Evolutionary conservation across 164 flowering plant species (phyloP), one percentile per base, ranked within the genome.

Genomic region (Magnolia officinalis): DNA sequence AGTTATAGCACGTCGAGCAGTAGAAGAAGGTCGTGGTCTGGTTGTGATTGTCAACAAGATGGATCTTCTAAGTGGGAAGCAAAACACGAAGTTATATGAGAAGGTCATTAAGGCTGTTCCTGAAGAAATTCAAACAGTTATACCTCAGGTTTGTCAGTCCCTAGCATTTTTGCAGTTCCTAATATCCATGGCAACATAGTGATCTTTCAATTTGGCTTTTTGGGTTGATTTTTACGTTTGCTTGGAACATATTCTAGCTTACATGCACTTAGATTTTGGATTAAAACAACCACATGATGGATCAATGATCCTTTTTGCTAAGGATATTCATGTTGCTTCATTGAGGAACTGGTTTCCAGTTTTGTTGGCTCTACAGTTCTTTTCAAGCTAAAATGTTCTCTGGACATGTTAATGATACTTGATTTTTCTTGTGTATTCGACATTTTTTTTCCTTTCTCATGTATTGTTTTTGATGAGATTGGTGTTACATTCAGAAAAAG

Each of bases 1-100:
- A 63, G 93, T 89, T 51, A 92, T 96, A 83, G 98, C 98, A 52
- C 89, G 99, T 83, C 88, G 85, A 73, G 97, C 99, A 37, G 90
- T 96, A 37, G 99, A 92, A 82, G 99, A 94, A 87, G 99, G 99
- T 29, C 92, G 99, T 68, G 97, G 95, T 63, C 83, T 96, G 86
- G 89, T 96, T 50, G 90, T 96, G 50, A 82, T 96, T 78, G 97
- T 91, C 82, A 96, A 94, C 88, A 94, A 96, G 88, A 92, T 96
- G 95, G 98, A 96, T 85, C 92, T 91, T 77, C 82, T 96, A 66
- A 86, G 82, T 76, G 94, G 95, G 66, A 88, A 79, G 76, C 64
- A 83, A 23, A 88, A 89, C 73, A 67, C 85, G 6, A 77, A 78
- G 67, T 71, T 80, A 69, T 87, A 83, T 79, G 86, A 90, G 78